Base-by-base conservation (phyloP, 2,329 filamentous ascomycete species). In the Calonectria pteridis region DNA sequence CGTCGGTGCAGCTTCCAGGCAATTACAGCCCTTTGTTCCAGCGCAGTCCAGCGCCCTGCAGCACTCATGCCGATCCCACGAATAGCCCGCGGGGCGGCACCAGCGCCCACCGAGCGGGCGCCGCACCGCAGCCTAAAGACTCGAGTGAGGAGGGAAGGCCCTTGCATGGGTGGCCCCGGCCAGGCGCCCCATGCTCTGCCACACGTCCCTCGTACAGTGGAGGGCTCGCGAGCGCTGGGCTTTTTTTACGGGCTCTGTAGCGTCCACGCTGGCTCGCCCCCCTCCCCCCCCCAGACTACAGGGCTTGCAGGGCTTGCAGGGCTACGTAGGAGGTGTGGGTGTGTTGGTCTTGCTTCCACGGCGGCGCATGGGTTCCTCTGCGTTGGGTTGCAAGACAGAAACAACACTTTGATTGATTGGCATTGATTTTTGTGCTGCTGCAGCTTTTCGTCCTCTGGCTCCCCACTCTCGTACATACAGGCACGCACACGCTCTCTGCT, bases 141-240 rank as follows among this genome's bases (percentile, higher is more conserved):
- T 64, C 59, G 18, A 43, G 43, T 68, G 51, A 55, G 40, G 28
- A 43, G 66, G 58, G 55, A 73, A 37, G 55, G 71, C 50, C 65
- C 71, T 73, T 69, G 65, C 71, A 73, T 73, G 71, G 71, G 67
- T 68, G 55, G 26, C 70, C 70, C 70, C 70, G 64, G 58, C 29
- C 40, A 9, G 40, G 28, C 35, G 37, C 66, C 71, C 70, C 70
- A 55, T 66, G 59, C 31, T 53, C 58, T 69, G 71, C 71, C 71
- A 73, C 71, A 73, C 71, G 71, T 73, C 71, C 66, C 71, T 66
- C 71, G 43, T 49, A 51, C 71, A 73, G 71, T 73, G 71, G 71
- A 73, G 59, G 71, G 71, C 59, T 66, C 71, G 26, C 66, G 64
- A 46, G 66, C 59, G 31, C 50, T 28, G 55, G 55, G 55, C 55